phyloP scores from a whole-genome alignment of 2,329 filamentous ascomycete genomes.

The Trichocomaceae sp. region DNA sequence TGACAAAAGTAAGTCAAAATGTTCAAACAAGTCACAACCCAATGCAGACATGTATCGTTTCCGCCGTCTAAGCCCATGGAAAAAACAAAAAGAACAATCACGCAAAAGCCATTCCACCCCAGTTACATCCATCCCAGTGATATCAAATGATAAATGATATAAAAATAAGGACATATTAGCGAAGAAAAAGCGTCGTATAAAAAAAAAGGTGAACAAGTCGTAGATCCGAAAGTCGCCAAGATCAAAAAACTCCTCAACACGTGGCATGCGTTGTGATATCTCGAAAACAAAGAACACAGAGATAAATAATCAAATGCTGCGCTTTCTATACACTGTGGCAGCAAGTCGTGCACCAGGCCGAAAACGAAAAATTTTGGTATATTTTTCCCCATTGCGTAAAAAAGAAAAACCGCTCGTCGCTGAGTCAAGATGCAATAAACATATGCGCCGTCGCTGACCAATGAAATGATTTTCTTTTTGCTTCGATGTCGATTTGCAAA shows the following conservation, averaged over 20 bases:
- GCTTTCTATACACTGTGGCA: slow-evolving; percentile 37
- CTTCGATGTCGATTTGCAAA: slow-evolving; percentile 18
- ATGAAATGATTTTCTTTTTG: slow-evolving; percentile 27
- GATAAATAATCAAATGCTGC: slow-evolving; percentile 28
- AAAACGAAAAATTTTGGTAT: slow-evolving; percentile 19
- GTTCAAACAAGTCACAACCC: slow-evolving; percentile 29
- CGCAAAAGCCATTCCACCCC: slow-evolving; percentile 30
- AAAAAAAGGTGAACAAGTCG: slow-evolving; percentile 18
- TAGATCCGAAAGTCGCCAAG: slow-evolving; percentile 21
- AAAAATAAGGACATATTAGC: slow-evolving; percentile 19
- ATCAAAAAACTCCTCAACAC: slow-evolving; percentile 29
- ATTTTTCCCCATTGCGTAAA: slow-evolving; percentile 29
- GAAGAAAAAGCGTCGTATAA: slow-evolving; percentile 21
- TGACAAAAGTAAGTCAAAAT: slow-evolving; percentile 13
- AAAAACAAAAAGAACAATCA: slow-evolving; percentile 20
- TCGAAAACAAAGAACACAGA: slow-evolving; percentile 9
- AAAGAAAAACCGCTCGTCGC: slow-evolving; percentile 25
- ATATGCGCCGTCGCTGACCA: slow-evolving; percentile 38
- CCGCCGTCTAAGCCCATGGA: slow-evolving; percentile 32
- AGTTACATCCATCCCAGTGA: slow-evolving; percentile 21
- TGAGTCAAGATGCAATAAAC: slow-evolving; percentile 28
- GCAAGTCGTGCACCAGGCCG: slow-evolving; percentile 25
- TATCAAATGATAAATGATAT: slow-evolving; percentile 13
- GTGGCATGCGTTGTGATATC: slow-evolving; percentile 27
- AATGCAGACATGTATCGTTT: slow-evolving; percentile 43